Conservation (phyloP, 2,329 filamentous ascomycete species). For the Ophiostoma ulmi region DNA sequence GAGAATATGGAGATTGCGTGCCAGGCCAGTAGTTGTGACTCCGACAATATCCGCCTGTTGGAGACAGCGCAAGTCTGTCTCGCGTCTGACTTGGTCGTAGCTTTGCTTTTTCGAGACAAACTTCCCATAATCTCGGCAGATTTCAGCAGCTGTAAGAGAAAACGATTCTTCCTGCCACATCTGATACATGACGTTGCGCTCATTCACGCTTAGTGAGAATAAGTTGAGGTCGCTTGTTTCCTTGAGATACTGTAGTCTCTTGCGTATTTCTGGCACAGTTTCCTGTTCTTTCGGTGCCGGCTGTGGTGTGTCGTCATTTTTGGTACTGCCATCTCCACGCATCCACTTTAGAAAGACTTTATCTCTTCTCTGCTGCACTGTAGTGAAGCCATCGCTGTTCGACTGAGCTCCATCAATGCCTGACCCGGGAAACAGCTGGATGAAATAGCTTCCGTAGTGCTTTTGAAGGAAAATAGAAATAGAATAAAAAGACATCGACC, state of each 20-base stretch:
- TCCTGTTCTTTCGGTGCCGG: background rate
- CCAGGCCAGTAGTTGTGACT: constrained; percentile 56
- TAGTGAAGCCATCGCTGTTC: constrained; percentile 30
- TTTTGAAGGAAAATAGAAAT: background rate
- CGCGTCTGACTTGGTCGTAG: constrained; percentile 28
- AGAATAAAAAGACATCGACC: background rate
- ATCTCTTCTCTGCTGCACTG: constrained; percentile 25
- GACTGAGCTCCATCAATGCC: background rate
- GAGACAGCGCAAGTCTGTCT: constrained; percentile 39
- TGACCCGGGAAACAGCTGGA: constrained; percentile 30
- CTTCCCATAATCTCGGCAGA: background rate
- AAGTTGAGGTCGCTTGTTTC: background rate
- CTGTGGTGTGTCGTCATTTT: background rate
- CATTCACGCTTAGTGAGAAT: background rate
- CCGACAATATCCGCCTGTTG: constrained; percentile 47
- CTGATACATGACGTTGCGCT: background rate
- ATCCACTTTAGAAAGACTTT: constrained; percentile 29
- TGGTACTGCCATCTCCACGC: background rate
- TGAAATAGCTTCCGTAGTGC: constrained; percentile 28
- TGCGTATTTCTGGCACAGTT: background rate
- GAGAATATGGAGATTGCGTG: constrained; percentile 46
- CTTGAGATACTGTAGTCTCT: background rate
- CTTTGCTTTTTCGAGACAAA: constrained; percentile 8
- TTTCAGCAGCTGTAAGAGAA: background rate
- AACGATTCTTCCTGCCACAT: constrained; percentile 18